These are phyloP conservation scores for Ustilaginoidea virens DNA, from an alignment of 2,329 filamentous ascomycete genomes.

Conservation along the genomic window DNA sequence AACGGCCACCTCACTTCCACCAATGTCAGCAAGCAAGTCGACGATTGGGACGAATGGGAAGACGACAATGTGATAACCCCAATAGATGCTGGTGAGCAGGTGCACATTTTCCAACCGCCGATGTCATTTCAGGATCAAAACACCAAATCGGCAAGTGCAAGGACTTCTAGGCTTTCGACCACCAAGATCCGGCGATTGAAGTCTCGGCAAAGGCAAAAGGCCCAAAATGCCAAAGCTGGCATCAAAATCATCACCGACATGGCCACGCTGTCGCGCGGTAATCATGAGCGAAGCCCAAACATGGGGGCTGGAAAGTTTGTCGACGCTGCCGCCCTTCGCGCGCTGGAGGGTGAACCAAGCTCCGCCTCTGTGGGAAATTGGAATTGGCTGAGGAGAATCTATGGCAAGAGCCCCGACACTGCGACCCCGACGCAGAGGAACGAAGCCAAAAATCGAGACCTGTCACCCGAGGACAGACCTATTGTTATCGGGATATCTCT, in stretches of 20 bases:
- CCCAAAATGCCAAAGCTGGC: conserved; percentile 43
- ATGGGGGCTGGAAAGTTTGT: conserved; percentile 32
- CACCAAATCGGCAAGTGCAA: conserved; percentile 6
- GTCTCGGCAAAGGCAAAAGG: conserved; percentile 45
- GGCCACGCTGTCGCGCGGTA: conserved; percentile 31
- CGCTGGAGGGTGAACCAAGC: conserved; percentile 39
- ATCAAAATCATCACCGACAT: conserved; percentile 60
- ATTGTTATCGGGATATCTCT: conserved; percentile 60
- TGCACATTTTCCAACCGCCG: conserved; percentile 7
- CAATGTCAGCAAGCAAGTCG: conserved; percentile 9
- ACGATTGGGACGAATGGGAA: conserved; percentile 40
- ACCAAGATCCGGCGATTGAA: conserved; percentile 31
- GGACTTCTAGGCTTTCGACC: conserved; percentile 20
- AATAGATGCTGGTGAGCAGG: conserved; percentile 22
- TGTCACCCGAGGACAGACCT: conserved; percentile 54
- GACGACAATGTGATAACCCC: conserved; percentile 29
- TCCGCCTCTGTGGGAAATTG: conserved; percentile 40
- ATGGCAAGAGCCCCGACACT: conserved; percentile 13
- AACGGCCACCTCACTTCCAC: background rate
- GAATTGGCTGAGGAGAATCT: conserved; percentile 36
- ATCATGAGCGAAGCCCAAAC: conserved; percentile 17
- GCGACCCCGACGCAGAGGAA: conserved; percentile 13
- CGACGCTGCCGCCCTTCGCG: conserved; percentile 41
- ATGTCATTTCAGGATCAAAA: conserved; percentile 7
- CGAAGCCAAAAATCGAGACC: conserved; percentile 22